A percentile compares a stretch with the other conserved stretches of the same genome.
phyloP scores from a whole-genome alignment of 805 yeast species.

The Pichia occidentalis region DNA sequence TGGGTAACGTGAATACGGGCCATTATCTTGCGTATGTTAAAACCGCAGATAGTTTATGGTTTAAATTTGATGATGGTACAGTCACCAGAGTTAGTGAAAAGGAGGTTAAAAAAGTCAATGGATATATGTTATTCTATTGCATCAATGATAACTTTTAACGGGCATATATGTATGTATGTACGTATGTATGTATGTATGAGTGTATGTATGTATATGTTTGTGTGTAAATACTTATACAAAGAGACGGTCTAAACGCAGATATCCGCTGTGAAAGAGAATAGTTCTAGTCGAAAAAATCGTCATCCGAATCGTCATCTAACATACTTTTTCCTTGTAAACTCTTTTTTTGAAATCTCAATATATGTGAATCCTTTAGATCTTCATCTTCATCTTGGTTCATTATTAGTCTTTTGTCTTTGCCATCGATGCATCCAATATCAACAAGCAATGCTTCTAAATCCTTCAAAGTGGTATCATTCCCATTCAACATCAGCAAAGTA shows the following conservation, averaged over 20 bases:
- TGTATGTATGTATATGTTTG: no score
- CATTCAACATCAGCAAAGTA: constrained; percentile 78
- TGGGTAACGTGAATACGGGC: constrained; percentile 92
- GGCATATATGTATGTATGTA: no score
- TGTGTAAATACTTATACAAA: no score
- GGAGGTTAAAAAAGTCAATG: constrained; percentile 64
- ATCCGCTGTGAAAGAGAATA: no score
- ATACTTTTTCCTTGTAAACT: constrained; percentile 39
- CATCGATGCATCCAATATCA: constrained; percentile 56
- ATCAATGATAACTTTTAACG: constrained; percentile 34
- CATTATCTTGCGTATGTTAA: constrained; percentile 83
- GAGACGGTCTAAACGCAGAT: no score
- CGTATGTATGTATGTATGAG: no score
- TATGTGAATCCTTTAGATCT: constrained; percentile 46
- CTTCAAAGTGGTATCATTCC: constrained; percentile 58
- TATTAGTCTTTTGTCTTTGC: constrained; percentile 58
- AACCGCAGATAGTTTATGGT: constrained; percentile 73
- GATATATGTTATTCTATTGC: constrained; percentile 73
- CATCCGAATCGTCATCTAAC: constrained; percentile 33
- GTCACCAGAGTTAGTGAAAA: constrained; percentile 59
- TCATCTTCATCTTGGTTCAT: constrained; percentile 54
- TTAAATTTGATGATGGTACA: constrained; percentile 83
- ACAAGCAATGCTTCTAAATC: constrained; percentile 76
- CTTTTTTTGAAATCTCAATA: constrained; percentile 50
- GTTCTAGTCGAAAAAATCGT: constrained; percentile 42